These are phyloP conservation scores for Exophiala calicioides DNA, from an alignment of 2,329 filamentous ascomycete species.

Conservation along the genomic window DNA sequence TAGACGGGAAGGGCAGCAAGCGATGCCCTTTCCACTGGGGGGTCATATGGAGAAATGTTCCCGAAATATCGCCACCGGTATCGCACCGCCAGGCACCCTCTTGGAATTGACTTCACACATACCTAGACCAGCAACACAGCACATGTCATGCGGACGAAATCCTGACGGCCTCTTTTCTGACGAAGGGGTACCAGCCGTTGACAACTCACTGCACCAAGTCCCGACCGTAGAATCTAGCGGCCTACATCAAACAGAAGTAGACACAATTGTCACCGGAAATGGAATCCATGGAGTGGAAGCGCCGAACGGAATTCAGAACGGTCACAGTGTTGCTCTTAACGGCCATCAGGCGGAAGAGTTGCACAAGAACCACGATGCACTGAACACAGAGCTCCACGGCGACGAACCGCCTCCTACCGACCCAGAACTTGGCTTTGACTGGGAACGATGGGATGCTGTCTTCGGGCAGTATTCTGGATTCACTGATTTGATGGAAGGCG, in stretches of 20 bases:
- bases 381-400: slow-evolving; percentile 1
- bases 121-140: not conserved
- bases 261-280: not conserved
- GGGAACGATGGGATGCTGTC: slow-evolving; percentile 52
- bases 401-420: not conserved
- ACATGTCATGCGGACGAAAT: not conserved
- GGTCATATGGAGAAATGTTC: slow-evolving; percentile 16
- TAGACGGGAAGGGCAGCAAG: slow-evolving; percentile 15
- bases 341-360: slow-evolving; percentile 1
- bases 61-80: not conserved
- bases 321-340: not conserved
- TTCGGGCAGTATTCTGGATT: slow-evolving; percentile 45
- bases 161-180: not conserved
- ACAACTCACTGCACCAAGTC: too few relatives aligned
- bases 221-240: too few relatives aligned
- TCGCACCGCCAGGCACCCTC: not conserved
- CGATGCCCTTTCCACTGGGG: slow-evolving; percentile 27
- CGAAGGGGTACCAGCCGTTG: too few relatives aligned
- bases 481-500: slow-evolving; percentile 30
- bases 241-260: not conserved
- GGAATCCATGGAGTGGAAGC: not conserved
- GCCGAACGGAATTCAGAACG: slow-evolving; percentile 1
- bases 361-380: not conserved
- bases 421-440: slow-evolving; percentile 46
- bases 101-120: not conserved